These are phyloP conservation scores for Annulohypoxylon nitens DNA, from an alignment of 495 filamentous ascomycete genomes.

Conservation along the genomic window DNA sequence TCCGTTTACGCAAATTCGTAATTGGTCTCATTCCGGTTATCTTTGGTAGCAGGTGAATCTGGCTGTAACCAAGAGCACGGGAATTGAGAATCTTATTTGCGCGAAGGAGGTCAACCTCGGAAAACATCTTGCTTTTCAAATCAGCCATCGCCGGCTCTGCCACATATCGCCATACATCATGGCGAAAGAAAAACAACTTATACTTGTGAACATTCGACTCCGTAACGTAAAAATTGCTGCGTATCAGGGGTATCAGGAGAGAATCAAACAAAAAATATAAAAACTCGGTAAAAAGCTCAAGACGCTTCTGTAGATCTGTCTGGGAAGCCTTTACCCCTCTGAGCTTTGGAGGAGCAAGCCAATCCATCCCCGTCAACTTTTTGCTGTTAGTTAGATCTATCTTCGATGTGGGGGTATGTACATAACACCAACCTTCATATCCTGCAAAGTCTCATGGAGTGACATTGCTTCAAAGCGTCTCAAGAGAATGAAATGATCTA, in stretches of 20 bases:
- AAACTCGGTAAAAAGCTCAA: conserved; percentile 84
- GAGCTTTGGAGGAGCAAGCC: conserved; percentile 72
- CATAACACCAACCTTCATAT: conserved; percentile 72
- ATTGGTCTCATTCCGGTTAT: conserved; percentile 77
- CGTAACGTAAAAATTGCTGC: conserved; percentile 92
- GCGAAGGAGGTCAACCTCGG: conserved; percentile 73
- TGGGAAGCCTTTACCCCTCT: conserved; percentile 68
- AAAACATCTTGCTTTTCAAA: conserved; percentile 82
- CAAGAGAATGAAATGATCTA: conserved; percentile 82
- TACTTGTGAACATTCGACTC: conserved; percentile 86
- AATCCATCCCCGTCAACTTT: conserved; percentile 75
- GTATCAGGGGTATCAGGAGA: conserved; percentile 86
- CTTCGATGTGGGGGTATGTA: not conserved
- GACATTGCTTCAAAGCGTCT: conserved; percentile 84
- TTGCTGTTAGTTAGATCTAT: conserved; percentile 27
- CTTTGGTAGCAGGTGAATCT: conserved; percentile 86
- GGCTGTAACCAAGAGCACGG: conserved; percentile 78
- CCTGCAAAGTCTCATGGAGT: conserved; percentile 81
- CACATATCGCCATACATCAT: conserved; percentile 87
- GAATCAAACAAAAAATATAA: conserved; percentile 95
- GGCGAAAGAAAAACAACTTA: conserved; percentile 91
- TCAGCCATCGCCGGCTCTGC: conserved; percentile 76
- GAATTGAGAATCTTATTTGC: conserved; percentile 71
- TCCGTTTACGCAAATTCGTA: conserved; percentile 81
- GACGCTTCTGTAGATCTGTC: conserved; percentile 81